A percentile compares a stretch with the other conserved stretches of the same genome.
Evolutionary conservation across 1,284 basidiomycete genomes (phyloP).

Genomic region (Ustilago bromivora): DNA sequence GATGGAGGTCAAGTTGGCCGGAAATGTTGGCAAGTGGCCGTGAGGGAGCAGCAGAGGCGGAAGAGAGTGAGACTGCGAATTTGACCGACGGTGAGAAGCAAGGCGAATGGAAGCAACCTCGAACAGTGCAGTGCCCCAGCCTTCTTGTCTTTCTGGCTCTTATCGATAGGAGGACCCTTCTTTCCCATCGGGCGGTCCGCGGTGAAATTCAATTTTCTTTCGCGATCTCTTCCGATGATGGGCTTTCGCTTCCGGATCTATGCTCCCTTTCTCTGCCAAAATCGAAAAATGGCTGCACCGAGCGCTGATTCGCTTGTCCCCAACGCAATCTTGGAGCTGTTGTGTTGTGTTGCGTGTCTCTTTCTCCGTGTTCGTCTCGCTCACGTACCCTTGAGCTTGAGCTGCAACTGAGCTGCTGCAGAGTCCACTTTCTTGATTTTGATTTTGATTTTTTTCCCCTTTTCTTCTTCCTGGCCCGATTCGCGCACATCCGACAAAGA

Average conservation of each 20-base stretch:
- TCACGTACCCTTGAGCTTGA: background rate
- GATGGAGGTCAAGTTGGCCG: conserved; percentile 1
- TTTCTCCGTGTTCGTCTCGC: background rate
- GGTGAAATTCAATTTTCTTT: conserved; percentile 10
- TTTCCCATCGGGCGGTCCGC: conserved; percentile 16
- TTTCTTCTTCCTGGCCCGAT: conserved; percentile 1
- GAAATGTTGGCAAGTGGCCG: conserved; percentile 43
- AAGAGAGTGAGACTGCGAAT: conserved; percentile 13
- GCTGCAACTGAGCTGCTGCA: background rate
- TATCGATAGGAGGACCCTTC: conserved; percentile 25
- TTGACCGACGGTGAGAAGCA: conserved; percentile 18
- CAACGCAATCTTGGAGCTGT: background rate
- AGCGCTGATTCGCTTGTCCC: conserved; percentile 1
- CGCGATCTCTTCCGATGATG: background rate
- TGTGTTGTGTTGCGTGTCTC: background rate
- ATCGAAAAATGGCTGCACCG: background rate
- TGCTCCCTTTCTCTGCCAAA: background rate
- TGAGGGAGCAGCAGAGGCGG: conserved; percentile 14
- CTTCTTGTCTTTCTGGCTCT: background rate
- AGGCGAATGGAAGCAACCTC: background rate
- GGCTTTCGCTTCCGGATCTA: background rate
- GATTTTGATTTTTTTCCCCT: background rate
- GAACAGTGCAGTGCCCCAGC: background rate
- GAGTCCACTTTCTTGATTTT: conserved; percentile 2
- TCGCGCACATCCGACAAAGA: conserved; percentile 1